Evolutionary conservation across 2,329 filamentous ascomycete species (phyloP).

Genomic region (Colletotrichum zoysiae): DNA sequence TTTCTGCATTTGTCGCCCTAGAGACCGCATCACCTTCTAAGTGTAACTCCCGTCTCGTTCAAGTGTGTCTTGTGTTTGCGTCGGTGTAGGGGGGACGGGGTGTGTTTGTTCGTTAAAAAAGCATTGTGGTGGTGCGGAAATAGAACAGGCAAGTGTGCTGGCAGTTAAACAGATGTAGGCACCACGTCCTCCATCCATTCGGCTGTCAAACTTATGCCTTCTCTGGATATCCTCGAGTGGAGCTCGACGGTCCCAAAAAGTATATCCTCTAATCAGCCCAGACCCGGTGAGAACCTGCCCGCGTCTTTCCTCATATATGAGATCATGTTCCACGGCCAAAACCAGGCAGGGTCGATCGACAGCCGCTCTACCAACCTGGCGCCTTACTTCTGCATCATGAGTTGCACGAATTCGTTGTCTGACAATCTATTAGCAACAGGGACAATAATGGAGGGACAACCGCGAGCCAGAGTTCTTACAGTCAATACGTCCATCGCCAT

Average conservation of each 20-base stretch:
- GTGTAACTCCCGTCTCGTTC: constrained; percentile 30
- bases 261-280: constrained; percentile 27
- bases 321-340: constrained; percentile 21
- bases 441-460: not conserved
- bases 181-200: constrained; percentile 18
- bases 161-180: constrained; percentile 28
- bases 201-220: constrained; percentile 20
- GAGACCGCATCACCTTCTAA: constrained; percentile 35
- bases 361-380: constrained; percentile 31
- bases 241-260: constrained; percentile 18
- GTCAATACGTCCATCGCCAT: constrained; percentile 89
- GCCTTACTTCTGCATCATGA: constrained; percentile 93
- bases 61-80: constrained; percentile 30
- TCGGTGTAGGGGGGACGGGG: constrained; percentile 17
- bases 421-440: constrained; percentile 22
- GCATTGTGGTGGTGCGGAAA: constrained; percentile 33
- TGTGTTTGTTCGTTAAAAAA: constrained; percentile 38
- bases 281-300: constrained; percentile 14
- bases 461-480: constrained; percentile 65
- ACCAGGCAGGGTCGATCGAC: constrained; percentile 4
- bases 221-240: constrained; percentile 21
- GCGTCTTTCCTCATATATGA: constrained; percentile 36
- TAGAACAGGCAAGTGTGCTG: constrained; percentile 31
- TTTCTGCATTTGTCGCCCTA: constrained; percentile 35
- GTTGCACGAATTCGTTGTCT: constrained; percentile 95